Percentiles rank a stretch among this genome's conserved stretches.
Conservation (phyloP, 495 filamentous ascomycete genomes). For the Hypoxylon fuscum region DNA sequence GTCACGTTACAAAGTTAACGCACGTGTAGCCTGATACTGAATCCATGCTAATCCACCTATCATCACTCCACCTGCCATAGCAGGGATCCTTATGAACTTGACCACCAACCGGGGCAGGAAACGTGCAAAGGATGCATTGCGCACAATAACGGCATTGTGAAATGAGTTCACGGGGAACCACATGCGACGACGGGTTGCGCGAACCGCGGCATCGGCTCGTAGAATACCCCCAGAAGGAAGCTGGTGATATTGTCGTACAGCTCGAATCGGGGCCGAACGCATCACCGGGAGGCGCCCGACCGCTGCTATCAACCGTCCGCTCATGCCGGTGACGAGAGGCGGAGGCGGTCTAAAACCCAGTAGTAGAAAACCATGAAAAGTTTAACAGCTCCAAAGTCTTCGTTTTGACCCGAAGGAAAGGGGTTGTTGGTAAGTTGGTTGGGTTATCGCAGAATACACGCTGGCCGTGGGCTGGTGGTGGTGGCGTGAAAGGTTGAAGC, state of each 20-base stretch:
- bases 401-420: constrained; percentile 1
- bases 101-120: constrained; percentile 87
- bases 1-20: constrained; percentile 44
- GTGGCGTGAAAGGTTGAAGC: constrained; percentile 5
- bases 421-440: not conserved
- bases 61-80: constrained; percentile 88
- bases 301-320: constrained; percentile 78
- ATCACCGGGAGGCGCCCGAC: constrained; percentile 72
- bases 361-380: constrained; percentile 32
- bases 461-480: constrained; percentile 26
- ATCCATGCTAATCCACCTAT: constrained; percentile 89
- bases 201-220: constrained; percentile 68
- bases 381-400: constrained; percentile 2
- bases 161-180: constrained; percentile 83
- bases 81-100: constrained; percentile 87
- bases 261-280: constrained; percentile 63
- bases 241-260: constrained; percentile 72
- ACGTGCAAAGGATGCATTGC: constrained; percentile 85
- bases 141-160: constrained; percentile 85
- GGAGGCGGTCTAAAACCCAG: constrained; percentile 37
- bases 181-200: constrained; percentile 66
- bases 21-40: constrained; percentile 95
- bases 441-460: not conserved
- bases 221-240: constrained; percentile 75
- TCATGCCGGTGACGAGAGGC: constrained; percentile 66